A percentile compares a stretch with the other conserved stretches of the same genome.
phyloP scores from a whole-genome alignment of 208 protist species.

The Strigomonas culicis region DNA sequence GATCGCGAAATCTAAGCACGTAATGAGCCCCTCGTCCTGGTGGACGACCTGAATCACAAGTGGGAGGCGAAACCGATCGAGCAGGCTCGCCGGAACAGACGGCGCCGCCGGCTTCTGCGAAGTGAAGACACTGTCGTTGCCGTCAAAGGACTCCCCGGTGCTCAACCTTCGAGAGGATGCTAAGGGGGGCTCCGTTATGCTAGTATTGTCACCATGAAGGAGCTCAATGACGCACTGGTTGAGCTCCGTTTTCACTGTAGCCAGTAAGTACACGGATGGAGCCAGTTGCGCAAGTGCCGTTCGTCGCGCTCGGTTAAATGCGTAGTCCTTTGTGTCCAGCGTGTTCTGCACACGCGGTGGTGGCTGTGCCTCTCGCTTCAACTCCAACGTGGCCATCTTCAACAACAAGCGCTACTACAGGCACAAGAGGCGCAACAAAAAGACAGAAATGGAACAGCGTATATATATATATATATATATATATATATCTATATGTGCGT shows the following conservation, averaged over 20 bases:
- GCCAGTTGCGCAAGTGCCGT: slow-evolving; percentile 36
- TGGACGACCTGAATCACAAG: slow-evolving; percentile 48
- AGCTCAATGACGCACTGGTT: slow-evolving; percentile 65
- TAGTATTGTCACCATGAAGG: slow-evolving; percentile 1
- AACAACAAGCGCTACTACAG: too few species aligned
- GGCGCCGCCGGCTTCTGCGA: too few species aligned
- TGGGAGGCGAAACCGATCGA: slow-evolving; percentile 37
- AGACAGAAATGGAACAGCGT: not conserved
- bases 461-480: too few species aligned
- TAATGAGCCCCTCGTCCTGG: slow-evolving; percentile 70
- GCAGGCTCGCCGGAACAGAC: slow-evolving; percentile 11
- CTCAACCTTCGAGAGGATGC: too few species aligned
- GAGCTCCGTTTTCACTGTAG: slow-evolving; percentile 31
- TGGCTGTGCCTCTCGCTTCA: not conserved
- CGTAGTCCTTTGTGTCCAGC: not conserved
- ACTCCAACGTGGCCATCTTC: not conserved
- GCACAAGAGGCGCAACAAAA: not conserved
- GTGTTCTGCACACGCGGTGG: not conserved
- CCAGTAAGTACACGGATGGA: slow-evolving; percentile 52
- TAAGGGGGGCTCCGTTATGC: too few species aligned
- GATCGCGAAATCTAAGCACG: slow-evolving; percentile 44
- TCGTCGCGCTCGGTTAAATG: not conserved
- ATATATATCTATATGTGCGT: too few species aligned
- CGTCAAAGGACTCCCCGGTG: too few species aligned
- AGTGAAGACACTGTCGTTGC: too few species aligned